These are phyloP conservation scores for Penicillium daleae DNA, from an alignment of 495 filamentous ascomycete species.

Conservation along the genomic window DNA sequence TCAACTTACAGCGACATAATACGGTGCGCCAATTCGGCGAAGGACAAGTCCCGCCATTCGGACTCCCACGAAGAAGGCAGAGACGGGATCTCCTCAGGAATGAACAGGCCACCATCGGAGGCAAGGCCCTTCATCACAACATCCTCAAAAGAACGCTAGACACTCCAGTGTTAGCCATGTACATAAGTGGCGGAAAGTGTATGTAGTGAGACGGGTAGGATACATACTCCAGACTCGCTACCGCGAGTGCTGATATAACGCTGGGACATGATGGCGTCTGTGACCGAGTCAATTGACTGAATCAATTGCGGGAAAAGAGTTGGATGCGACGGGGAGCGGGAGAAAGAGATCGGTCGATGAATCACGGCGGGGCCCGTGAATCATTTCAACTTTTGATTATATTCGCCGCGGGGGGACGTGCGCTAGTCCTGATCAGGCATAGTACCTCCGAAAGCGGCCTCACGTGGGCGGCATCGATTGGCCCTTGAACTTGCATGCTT, in stretches of 20 bases:
- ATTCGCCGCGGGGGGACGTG: conserved; percentile 3
- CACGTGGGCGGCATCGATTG: conserved; percentile 23
- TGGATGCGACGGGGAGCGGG: not conserved
- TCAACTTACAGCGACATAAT: conserved; percentile 53
- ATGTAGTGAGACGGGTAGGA: conserved; percentile 1
- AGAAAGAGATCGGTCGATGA: conserved; percentile 10
- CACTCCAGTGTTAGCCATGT: not conserved
- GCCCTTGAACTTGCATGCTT: not conserved
- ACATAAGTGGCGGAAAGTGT: not conserved
- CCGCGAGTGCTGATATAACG: conserved; percentile 81
- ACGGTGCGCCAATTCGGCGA: conserved; percentile 68
- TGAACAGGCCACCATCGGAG: conserved; percentile 84
- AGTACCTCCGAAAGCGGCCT: conserved; percentile 41
- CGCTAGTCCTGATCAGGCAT: conserved; percentile 12
- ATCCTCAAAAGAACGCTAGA: conserved; percentile 86
- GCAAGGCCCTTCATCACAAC: conserved; percentile 92
- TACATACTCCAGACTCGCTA: conserved; percentile 72
- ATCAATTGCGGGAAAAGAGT: not conserved
- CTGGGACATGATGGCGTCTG: conserved; percentile 48
- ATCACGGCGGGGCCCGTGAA: conserved; percentile 14
- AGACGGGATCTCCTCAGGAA: conserved; percentile 80
- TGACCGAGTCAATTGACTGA: conserved; percentile 13
- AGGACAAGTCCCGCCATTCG: conserved; percentile 76
- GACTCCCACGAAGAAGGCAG: conserved; percentile 37
- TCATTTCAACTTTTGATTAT: conserved; percentile 17